phyloP scores from a whole-genome alignment of 768 basidiomycete species.

The Jaapia argillacea region DNA sequence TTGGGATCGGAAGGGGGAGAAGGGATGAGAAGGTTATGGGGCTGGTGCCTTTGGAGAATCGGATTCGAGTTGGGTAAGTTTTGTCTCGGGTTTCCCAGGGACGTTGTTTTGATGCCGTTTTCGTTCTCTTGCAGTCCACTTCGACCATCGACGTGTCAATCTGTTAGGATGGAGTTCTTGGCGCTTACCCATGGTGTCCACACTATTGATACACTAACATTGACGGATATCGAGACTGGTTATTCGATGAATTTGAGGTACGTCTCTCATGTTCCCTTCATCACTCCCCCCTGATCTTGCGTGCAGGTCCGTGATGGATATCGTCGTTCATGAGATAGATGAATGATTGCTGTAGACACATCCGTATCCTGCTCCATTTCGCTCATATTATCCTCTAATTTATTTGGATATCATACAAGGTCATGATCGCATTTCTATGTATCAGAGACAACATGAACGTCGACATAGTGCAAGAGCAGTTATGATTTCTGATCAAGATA shows the following conservation, averaged over 20 bases:
- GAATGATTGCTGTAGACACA: conserved; percentile 6
- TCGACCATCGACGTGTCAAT: conserved; percentile 74
- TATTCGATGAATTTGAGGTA: conserved; percentile 69
- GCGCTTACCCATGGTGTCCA: conserved; percentile 77
- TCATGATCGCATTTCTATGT: no score
- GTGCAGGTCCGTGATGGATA: conserved; percentile 59
- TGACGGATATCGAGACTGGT: conserved; percentile 69
- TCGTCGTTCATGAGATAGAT: conserved; percentile 54
- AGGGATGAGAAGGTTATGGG: conserved; percentile 35
- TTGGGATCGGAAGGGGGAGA: conserved; percentile 3
- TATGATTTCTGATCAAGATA: no score
- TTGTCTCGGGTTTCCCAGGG: conserved; percentile 1
- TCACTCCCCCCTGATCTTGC: neutral
- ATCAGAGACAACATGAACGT: no score
- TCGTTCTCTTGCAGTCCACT: conserved; percentile 73
- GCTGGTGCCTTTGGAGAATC: conserved; percentile 66
- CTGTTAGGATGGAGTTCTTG: conserved; percentile 78
- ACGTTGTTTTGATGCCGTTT: no score
- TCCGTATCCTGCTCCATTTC: no score
- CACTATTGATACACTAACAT: conserved; percentile 55
- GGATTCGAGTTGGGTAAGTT: conserved; percentile 71
- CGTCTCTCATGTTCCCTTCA: conserved; percentile 8
- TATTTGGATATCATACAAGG: no score
- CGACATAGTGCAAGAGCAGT: no score
- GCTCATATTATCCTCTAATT: no score